A percentile compares a stretch with the other conserved stretches of the same genome.
Evolutionary conservation across 2,329 filamentous ascomycete genomes (phyloP).

Genomic region (Neofusicoccum sp.): DNA sequence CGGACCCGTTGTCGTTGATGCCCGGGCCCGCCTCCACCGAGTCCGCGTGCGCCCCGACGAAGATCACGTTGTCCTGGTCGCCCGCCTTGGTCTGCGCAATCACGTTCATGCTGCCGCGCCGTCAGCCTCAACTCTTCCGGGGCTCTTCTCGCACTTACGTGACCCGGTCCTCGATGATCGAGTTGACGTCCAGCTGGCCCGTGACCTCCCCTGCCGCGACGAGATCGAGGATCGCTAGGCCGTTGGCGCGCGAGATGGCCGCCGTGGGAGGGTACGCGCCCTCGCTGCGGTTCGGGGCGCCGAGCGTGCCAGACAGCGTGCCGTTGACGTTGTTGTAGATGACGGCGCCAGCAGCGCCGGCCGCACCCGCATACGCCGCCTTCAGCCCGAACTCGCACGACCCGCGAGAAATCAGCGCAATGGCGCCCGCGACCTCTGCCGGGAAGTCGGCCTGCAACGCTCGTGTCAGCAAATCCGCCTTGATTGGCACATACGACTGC

Average conservation of each 20-base stretch:
- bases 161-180: slow-evolving; percentile 46
- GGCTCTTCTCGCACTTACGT: slow-evolving; percentile 32
- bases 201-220: slow-evolving; percentile 48
- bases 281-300: slow-evolving; percentile 54
- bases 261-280: slow-evolving; percentile 65
- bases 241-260: slow-evolving; percentile 61
- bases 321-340: slow-evolving; percentile 72
- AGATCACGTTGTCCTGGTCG: slow-evolving; percentile 34
- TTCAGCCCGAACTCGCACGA: slow-evolving; percentile 71
- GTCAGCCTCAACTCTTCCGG: not conserved
- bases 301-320: slow-evolving; percentile 62
- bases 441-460: slow-evolving; percentile 58
- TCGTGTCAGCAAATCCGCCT: not conserved
- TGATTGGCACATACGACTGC: too few species aligned
- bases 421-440: slow-evolving; percentile 55
- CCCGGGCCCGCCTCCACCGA: slow-evolving; percentile 37
- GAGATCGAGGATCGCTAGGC: slow-evolving; percentile 54
- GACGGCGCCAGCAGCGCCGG: slow-evolving; percentile 68
- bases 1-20: slow-evolving; percentile 43
- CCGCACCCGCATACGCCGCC: slow-evolving; percentile 63
- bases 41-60: slow-evolving; percentile 39
- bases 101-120: slow-evolving; percentile 28
- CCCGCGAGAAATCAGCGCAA: slow-evolving; percentile 70
- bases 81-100: slow-evolving; percentile 38
- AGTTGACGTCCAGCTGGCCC: slow-evolving; percentile 43